Percentiles rank a stretch among this genome's conserved stretches.
Evolutionary conservation across 192 early-diverging fungal genomes (phyloP).

Genomic region (Coemansia sp.): DNA sequence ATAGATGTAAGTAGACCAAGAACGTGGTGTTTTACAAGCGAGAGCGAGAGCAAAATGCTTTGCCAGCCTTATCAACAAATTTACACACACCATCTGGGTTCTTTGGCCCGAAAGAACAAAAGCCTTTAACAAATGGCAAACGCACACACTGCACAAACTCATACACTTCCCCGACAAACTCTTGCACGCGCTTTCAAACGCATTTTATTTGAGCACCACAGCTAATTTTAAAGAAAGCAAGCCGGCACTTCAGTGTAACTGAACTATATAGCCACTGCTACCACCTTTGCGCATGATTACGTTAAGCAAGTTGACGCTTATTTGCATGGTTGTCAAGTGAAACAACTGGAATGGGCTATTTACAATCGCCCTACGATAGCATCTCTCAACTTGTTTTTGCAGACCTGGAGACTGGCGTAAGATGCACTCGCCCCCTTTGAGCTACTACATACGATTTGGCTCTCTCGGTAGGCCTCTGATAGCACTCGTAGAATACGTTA

Average conservation of each 20-base stretch:
- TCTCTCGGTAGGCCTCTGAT: background rate
- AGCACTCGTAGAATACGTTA: background rate
- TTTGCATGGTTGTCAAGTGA: background rate
- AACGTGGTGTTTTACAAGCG: background rate
- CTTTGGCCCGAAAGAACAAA: background rate
- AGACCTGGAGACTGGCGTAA: background rate
- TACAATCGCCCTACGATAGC: background rate
- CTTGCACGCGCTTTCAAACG: background rate
- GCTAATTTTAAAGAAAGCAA: background rate
- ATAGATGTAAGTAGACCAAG: background rate
- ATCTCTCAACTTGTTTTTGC: background rate
- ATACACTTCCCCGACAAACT: background rate
- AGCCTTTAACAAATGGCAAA: background rate
- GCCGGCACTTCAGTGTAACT: background rate
- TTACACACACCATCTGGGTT: background rate
- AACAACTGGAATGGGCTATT: background rate
- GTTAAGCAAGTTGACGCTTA: background rate
- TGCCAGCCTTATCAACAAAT: background rate
- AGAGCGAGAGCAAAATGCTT: background rate
- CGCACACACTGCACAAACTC: background rate
- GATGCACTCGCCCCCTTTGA: background rate
- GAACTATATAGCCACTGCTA: background rate
- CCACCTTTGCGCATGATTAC: background rate
- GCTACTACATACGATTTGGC: background rate
- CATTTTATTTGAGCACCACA: background rate